These are phyloP conservation scores for Colletotrichum destructivum DNA, from an alignment of 2,329 filamentous ascomycete genomes.

Conservation along the genomic window DNA sequence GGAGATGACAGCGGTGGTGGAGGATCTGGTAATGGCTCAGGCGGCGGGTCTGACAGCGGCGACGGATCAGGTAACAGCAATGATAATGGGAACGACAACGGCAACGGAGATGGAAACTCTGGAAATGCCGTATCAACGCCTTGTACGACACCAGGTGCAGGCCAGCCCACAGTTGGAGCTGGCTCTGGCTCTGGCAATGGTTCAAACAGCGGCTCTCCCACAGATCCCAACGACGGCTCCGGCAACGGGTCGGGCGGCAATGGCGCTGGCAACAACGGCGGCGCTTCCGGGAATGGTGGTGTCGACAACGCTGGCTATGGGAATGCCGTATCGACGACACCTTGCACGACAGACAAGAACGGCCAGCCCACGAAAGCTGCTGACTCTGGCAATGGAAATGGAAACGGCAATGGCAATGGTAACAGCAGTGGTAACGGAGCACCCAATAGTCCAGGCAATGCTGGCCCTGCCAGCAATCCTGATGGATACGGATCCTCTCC, in stretches of 20 bases:
- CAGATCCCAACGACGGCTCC: neutral
- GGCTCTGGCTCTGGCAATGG: neutral
- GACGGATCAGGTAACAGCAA: neutral
- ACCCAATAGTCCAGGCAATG: neutral
- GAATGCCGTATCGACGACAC: constrained; percentile 7
- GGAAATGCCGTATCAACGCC: constrained; percentile 11
- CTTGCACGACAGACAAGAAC: neutral
- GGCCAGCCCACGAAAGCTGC: neutral
- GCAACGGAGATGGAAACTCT: neutral
- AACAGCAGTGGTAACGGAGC: neutral
- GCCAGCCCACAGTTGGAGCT: neutral
- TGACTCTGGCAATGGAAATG: neutral
- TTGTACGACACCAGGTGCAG: neutral
- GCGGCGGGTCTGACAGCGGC: neutral
- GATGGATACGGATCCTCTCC: neutral
- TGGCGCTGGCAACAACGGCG: neutral
- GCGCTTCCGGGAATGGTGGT: neutral
- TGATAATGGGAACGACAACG: neutral
- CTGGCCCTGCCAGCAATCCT: neutral
- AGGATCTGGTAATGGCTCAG: constrained; percentile 1
- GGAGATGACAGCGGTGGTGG: neutral
- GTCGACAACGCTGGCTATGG: neutral
- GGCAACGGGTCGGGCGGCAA: neutral
- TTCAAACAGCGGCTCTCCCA: neutral
- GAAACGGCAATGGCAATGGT: neutral